Conservation (phyloP, 2,329 filamentous ascomycete species). For the Leptosphaerulina australis region DNA sequence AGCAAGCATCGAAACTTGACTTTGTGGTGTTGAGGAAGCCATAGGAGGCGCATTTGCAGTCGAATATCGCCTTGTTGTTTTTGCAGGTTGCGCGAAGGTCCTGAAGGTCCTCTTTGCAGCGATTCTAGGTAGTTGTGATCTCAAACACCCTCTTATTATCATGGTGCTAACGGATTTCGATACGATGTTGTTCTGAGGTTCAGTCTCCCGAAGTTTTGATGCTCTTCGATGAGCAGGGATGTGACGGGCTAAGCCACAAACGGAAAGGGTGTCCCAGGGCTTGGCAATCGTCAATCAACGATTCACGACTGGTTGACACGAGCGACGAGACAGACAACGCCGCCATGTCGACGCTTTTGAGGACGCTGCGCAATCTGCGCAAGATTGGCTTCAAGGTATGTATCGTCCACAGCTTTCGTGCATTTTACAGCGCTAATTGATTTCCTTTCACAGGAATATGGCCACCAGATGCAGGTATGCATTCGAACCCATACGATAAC, state of each 20-base stretch:
- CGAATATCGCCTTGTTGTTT: constrained; percentile 39
- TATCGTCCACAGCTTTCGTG: constrained; percentile 16
- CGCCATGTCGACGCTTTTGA: constrained; percentile 87
- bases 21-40: constrained; percentile 49
- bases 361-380: constrained; percentile 86
- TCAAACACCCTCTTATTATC: constrained; percentile 44
- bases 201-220: constrained; percentile 36
- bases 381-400: constrained; percentile 85
- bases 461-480: constrained; percentile 89
- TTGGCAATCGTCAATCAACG: constrained; percentile 37
- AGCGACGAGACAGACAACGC: constrained; percentile 31
- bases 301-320: constrained; percentile 26
- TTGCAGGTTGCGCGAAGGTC: constrained; percentile 18
- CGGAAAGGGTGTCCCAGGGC: constrained; percentile 12
- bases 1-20: constrained; percentile 60
- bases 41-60: constrained; percentile 39
- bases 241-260: constrained; percentile 8
- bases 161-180: constrained; percentile 25
- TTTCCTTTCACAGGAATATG: constrained; percentile 71
- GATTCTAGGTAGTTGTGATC: constrained; percentile 31
- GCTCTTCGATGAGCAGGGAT: constrained; percentile 25
- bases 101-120: constrained; percentile 26
- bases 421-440: constrained; percentile 40
- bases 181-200: constrained; percentile 1
- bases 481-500: constrained; percentile 30